These are phyloP conservation scores for Cucurbita maxima DNA, from an alignment of 306 rosid species.

Conservation along the genomic window DNA sequence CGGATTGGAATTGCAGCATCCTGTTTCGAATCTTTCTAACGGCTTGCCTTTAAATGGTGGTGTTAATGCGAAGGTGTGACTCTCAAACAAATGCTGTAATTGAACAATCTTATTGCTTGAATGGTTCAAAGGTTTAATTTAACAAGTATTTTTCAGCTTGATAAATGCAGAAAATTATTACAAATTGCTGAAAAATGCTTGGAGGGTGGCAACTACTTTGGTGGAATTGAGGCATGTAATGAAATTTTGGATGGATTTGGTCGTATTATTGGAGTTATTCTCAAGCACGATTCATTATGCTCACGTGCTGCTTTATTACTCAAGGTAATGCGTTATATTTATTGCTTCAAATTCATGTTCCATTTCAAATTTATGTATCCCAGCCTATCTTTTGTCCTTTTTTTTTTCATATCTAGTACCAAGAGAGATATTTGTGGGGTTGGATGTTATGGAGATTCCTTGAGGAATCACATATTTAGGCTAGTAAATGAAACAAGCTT, in stretches of 20 bases:
- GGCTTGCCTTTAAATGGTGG: slow-evolving; percentile 24
- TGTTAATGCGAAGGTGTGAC: slow-evolving; percentile 31
- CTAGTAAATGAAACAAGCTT: background rate
- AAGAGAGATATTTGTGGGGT: background rate
- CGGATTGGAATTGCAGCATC: slow-evolving; percentile 36
- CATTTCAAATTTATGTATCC: background rate
- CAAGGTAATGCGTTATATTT: slow-evolving; percentile 30
- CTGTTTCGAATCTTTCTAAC: slow-evolving; percentile 31
- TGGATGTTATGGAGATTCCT: background rate
- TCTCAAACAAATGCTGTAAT: background rate
- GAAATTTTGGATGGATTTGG: slow-evolving; percentile 65
- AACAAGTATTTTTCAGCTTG: slow-evolving; percentile 47
- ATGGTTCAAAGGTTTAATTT: slow-evolving; percentile 6
- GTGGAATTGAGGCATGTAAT: slow-evolving; percentile 84
- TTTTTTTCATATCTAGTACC: background rate
- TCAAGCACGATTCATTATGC: slow-evolving; percentile 57
- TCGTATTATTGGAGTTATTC: slow-evolving; percentile 28
- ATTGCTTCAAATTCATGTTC: slow-evolving; percentile 6
- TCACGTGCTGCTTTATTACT: slow-evolving; percentile 66
- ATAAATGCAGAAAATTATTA: slow-evolving; percentile 53
- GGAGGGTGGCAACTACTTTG: slow-evolving; percentile 34
- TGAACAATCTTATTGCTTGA: background rate
- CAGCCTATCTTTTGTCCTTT: background rate
- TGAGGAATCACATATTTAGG: background rate
- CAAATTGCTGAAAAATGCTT: slow-evolving; percentile 46